Evolutionary conservation across 805 yeast species (phyloP).

Genomic region (Kluyveromyces siamensis): DNA sequence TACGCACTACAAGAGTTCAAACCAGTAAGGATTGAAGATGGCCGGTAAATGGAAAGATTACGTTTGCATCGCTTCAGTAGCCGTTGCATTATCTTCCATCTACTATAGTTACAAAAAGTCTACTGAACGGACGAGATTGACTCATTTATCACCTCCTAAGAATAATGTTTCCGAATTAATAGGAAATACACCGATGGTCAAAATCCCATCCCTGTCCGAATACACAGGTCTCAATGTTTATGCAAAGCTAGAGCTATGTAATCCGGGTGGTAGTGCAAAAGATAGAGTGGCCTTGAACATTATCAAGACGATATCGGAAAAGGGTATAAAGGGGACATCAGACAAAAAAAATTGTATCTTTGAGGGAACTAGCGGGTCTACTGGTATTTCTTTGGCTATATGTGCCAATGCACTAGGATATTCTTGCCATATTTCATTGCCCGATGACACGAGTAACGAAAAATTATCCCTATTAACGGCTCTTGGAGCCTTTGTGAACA

Average conservation of each 20-base stretch:
- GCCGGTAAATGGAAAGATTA: constrained; percentile 1
- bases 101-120: constrained; percentile 1
- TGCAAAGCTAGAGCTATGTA: constrained; percentile 77
- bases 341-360: constrained; percentile 53
- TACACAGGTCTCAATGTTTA: constrained; percentile 74
- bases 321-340: constrained; percentile 26
- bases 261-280: constrained; percentile 95
- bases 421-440: constrained; percentile 84
- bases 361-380: constrained; percentile 96
- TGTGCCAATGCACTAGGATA: constrained; percentile 86
- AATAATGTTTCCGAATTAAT: constrained; percentile 70
- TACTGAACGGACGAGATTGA: neutral
- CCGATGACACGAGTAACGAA: constrained; percentile 86
- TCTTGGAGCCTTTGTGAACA: constrained; percentile 75
- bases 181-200: constrained; percentile 84
- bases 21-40: neutral
- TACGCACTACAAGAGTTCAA: too few species aligned
- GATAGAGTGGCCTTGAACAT: constrained; percentile 89
- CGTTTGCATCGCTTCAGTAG: neutral
- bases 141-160: constrained; percentile 24
- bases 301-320: constrained; percentile 36
- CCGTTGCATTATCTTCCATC: constrained; percentile 3
- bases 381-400: constrained; percentile 90
- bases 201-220: constrained; percentile 58
- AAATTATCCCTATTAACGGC: constrained; percentile 62